Percentiles rank a stretch among this genome's conserved stretches.
Evolutionary conservation across 768 basidiomycete genomes (phyloP).

Genomic region (Butyriboletus loyo): DNA sequence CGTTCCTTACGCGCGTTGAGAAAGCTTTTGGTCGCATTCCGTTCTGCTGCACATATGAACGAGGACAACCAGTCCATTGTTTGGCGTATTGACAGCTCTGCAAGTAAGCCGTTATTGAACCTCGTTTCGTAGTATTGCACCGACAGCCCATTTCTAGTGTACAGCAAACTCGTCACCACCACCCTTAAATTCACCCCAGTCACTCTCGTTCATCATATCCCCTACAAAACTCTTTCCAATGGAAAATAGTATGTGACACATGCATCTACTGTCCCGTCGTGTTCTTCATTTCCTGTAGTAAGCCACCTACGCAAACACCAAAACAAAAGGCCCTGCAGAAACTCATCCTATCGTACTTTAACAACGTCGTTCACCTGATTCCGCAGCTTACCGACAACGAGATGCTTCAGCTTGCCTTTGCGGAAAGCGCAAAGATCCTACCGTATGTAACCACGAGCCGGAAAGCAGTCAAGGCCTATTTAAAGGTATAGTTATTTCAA

Average conservation of each 20-base stretch:
- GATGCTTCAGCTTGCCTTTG: conserved; percentile 64
- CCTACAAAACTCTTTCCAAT: conserved; percentile 75
- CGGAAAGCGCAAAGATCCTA: conserved; percentile 84
- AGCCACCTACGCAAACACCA: conserved; percentile 74
- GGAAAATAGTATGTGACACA: conserved; percentile 75
- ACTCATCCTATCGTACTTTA: conserved; percentile 84
- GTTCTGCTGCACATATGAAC: conserved; percentile 87
- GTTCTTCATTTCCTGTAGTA: conserved; percentile 47
- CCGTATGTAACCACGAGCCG: conserved; percentile 85
- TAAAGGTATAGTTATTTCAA: conserved; percentile 62
- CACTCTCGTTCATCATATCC: conserved; percentile 81
- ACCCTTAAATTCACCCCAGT: conserved; percentile 88
- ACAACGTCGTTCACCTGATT: conserved; percentile 78
- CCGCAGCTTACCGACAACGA: conserved; percentile 70
- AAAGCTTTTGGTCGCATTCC: conserved; percentile 85
- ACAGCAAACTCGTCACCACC: conserved; percentile 87
- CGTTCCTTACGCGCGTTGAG: conserved; percentile 80
- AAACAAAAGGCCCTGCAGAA: conserved; percentile 87
- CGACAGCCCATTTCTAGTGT: conserved; percentile 52
- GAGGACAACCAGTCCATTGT: conserved; percentile 76
- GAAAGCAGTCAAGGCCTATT: conserved; percentile 80
- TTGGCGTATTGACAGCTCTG: conserved; percentile 82
- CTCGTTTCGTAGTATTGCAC: neutral
- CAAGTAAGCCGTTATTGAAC: conserved; percentile 23
- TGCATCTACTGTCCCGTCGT: neutral